These are phyloP conservation scores for Geum urbanum DNA, from an alignment of 306 rosid genomes.

Conservation along the genomic window DNA sequence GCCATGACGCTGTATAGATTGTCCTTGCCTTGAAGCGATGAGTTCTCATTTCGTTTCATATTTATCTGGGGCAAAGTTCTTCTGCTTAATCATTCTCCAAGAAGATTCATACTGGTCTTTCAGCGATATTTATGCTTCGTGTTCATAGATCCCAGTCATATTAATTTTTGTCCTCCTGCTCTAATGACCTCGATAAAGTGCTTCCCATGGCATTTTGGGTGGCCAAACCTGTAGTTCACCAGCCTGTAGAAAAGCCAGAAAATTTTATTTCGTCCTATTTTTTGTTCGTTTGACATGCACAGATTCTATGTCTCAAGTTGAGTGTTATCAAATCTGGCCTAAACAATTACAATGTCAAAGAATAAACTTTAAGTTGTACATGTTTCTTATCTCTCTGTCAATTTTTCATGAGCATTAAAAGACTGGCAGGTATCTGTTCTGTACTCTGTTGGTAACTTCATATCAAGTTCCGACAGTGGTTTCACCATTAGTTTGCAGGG, in stretches of 20 bases:
- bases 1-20: constrained; percentile 19
- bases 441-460: background rate
- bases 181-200: constrained; percentile 29
- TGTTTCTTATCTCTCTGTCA: background rate
- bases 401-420: background rate
- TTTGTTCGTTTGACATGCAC: constrained; percentile 37
- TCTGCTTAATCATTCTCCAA: constrained; percentile 29
- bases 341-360: constrained; percentile 23
- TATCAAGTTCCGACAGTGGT: background rate
- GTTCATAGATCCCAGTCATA: constrained; percentile 19
- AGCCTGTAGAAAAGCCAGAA: constrained; percentile 25
- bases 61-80: constrained; percentile 27
- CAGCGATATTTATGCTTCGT: constrained; percentile 25
- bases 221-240: constrained; percentile 28
- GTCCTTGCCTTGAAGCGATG: constrained; percentile 28
- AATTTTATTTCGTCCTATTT: constrained; percentile 29
- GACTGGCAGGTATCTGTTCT: background rate
- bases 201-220: constrained; percentile 35
- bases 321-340: constrained; percentile 25
- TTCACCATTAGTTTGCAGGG: too few relatives aligned
- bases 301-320: constrained; percentile 35
- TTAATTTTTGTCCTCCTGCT: constrained; percentile 24
- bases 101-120: constrained; percentile 36
- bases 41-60: constrained; percentile 22
- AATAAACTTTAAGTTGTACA: constrained; percentile 34